Evolutionary conservation across 305 asterid genomes (phyloP).

Genomic region (Lippia alba): DNA sequence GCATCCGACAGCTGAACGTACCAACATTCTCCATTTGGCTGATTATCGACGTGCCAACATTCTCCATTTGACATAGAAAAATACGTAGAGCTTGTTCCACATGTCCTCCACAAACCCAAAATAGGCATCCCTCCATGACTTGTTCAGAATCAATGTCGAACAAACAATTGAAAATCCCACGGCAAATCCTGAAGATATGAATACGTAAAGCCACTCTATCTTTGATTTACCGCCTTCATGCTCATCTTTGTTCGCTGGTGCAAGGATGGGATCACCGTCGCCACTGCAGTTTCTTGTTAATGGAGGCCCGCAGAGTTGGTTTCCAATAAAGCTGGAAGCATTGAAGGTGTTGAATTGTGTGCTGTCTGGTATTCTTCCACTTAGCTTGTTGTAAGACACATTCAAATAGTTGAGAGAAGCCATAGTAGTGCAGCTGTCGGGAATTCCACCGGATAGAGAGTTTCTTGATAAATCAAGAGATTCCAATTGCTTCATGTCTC

Average conservation of each 20-base stretch:
- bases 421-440: constrained; percentile 24
- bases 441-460: constrained; percentile 38
- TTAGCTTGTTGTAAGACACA: constrained; percentile 20
- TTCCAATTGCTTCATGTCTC: constrained; percentile 40
- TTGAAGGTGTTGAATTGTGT: background rate
- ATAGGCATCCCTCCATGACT: constrained; percentile 2
- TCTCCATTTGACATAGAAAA: background rate
- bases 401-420: constrained; percentile 11
- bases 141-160: background rate
- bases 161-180: background rate
- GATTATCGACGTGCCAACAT: background rate
- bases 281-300: background rate
- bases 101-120: background rate
- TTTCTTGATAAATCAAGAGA: constrained; percentile 39
- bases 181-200: background rate
- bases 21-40: too few relatives aligned
- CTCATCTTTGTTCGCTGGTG: background rate
- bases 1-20: too few relatives aligned
- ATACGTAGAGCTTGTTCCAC: background rate
- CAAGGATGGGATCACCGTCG: background rate
- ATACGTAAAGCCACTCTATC: background rate
- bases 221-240: background rate
- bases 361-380: constrained; percentile 26
- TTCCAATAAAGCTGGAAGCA: constrained; percentile 17
- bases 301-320: constrained; percentile 27